Evolutionary conservation across 768 basidiomycete species (phyloP).

Genomic region (Trametes cubensis): DNA sequence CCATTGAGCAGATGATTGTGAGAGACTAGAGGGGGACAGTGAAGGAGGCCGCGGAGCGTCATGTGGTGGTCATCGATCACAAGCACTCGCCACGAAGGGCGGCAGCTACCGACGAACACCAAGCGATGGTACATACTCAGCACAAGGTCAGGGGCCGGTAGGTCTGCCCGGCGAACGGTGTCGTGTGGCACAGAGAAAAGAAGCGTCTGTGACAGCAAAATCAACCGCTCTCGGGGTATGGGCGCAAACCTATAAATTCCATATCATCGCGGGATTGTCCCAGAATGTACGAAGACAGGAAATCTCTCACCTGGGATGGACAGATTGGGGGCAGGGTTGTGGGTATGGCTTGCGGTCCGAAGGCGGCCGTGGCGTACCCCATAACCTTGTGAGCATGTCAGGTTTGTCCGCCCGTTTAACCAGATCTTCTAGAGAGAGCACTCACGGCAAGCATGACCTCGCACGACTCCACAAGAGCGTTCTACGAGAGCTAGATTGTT

Average conservation of each 20-base stretch:
- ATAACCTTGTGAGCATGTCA: conserved; percentile 19
- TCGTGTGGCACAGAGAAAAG: conserved; percentile 1
- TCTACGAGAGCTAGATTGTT: conserved; percentile 10
- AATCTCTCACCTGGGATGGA: conserved; percentile 17
- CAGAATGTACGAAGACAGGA: neutral
- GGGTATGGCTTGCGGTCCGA: conserved; percentile 13
- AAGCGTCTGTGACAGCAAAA: neutral
- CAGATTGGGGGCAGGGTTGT: conserved; percentile 13
- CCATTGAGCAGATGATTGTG: neutral
- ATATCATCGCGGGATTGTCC: conserved; percentile 6
- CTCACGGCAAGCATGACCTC: conserved; percentile 4
- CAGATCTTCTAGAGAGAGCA: conserved; percentile 7
- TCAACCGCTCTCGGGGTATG: conserved; percentile 5
- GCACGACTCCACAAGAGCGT: neutral
- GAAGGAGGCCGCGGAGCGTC: neutral
- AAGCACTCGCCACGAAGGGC: no score
- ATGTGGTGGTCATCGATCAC: no score
- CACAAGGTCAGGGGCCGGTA: neutral
- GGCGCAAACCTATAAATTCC: conserved; percentile 10
- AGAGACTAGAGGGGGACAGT: neutral
- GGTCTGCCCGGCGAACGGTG: neutral
- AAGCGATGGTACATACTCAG: neutral
- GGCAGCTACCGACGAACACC: no score
- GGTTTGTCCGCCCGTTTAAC: neutral
- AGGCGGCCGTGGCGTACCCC: conserved; percentile 7